Evolutionary conservation across 768 basidiomycete species (phyloP).

Genomic region (Pisolithus microcarpus): DNA sequence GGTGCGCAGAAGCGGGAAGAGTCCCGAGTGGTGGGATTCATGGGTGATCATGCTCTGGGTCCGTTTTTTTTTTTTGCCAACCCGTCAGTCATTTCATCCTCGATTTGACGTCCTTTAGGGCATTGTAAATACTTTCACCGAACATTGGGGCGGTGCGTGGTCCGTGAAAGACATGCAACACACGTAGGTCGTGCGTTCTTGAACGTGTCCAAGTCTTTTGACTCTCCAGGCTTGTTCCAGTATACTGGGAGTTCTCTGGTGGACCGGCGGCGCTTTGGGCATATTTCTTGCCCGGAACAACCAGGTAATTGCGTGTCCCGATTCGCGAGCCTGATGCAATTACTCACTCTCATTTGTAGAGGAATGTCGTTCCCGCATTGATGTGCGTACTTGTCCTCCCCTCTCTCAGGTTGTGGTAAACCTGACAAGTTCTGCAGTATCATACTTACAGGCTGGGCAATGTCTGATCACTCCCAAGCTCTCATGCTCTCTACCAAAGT

Average conservation of each 20-base stretch:
- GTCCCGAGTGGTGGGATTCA: conserved; percentile 85
- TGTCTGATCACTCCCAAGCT: conserved; percentile 84
- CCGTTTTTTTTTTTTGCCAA: conserved; percentile 18
- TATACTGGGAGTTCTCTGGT: conserved; percentile 56
- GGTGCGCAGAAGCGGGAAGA: conserved; percentile 61
- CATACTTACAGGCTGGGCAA: conserved; percentile 89
- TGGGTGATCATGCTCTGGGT: conserved; percentile 56
- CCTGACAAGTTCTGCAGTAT: conserved; percentile 39
- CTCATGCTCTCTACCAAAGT: conserved; percentile 82
- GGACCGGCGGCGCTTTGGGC: conserved; percentile 86
- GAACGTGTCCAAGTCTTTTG: neutral
- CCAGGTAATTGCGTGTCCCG: conserved; percentile 38
- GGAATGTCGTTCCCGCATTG: conserved; percentile 72
- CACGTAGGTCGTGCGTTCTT: conserved; percentile 47
- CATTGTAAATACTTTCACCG: conserved; percentile 86
- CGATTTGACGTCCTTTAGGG: conserved; percentile 4
- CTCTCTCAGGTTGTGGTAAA: neutral
- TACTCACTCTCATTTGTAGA: conserved; percentile 29
- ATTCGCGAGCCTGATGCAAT: neutral
- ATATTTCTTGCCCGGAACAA: conserved; percentile 76
- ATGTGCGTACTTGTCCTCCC: conserved; percentile 44
- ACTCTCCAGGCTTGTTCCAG: conserved; percentile 27
- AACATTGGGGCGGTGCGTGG: conserved; percentile 78
- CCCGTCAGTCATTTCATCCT: conserved; percentile 4
- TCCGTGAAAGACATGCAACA: conserved; percentile 94